These are phyloP conservation scores for Rhizopogon vesiculosus DNA, from an alignment of 768 basidiomycete species.

Conservation along the genomic window DNA sequence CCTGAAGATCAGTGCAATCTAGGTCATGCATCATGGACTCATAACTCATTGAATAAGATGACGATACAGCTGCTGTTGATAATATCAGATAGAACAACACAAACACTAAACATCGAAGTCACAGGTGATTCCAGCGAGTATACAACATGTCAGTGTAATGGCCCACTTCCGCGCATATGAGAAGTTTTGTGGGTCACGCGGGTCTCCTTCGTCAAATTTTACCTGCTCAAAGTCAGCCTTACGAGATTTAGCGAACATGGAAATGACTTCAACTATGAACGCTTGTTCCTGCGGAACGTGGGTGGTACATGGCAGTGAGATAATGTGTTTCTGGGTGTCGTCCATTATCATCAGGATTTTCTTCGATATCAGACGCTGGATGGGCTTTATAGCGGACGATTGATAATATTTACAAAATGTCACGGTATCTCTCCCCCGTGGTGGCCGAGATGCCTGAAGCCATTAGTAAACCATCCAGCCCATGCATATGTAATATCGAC, in stretches of 20 bases:
- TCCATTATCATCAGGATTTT: background rate
- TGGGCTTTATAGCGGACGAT: background rate
- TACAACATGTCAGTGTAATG: slow-evolving; percentile 26
- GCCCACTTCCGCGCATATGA: slow-evolving; percentile 35
- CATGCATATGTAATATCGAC: background rate
- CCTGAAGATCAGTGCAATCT: slow-evolving; percentile 39
- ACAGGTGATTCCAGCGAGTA: slow-evolving; percentile 20
- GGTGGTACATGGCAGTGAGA: background rate
- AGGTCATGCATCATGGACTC: slow-evolving; percentile 46
- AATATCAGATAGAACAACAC: background rate
- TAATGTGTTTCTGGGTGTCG: background rate
- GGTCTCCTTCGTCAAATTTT: slow-evolving; percentile 34
- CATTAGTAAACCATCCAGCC: background rate
- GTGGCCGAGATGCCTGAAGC: background rate
- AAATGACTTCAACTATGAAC: background rate
- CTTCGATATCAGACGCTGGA: background rate
- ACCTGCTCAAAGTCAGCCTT: slow-evolving; percentile 19
- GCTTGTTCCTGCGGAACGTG: background rate
- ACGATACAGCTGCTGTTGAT: slow-evolving; percentile 39
- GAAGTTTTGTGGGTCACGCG: slow-evolving; percentile 35
- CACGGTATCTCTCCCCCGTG: background rate
- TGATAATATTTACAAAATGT: background rate
- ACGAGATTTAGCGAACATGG: background rate
- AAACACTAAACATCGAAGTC: background rate
- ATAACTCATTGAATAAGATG: slow-evolving; percentile 51